Conservation (phyloP, 805 yeast genomes). For the Huiozyma sinensis region DNA sequence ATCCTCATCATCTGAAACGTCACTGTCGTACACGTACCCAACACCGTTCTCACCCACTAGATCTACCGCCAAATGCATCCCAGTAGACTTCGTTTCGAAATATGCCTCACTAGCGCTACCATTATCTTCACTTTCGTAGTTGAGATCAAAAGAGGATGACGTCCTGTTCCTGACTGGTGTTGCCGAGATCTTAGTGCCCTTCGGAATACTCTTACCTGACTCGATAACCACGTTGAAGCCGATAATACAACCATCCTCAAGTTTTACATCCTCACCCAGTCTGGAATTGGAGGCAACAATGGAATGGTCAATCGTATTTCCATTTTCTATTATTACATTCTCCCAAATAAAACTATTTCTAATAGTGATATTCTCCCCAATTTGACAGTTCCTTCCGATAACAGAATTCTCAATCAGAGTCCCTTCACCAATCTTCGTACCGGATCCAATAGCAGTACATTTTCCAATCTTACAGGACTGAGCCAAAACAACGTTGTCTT, state of each 20-base stretch:
- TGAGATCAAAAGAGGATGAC: slow-evolving; percentile 20
- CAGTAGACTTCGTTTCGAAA: slow-evolving; percentile 1
- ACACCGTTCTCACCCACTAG: slow-evolving; percentile 30
- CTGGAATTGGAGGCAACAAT: slow-evolving; percentile 59
- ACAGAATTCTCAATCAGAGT: slow-evolving; percentile 57
- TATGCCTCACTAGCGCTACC: slow-evolving; percentile 10
- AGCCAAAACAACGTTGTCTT: slow-evolving; percentile 76
- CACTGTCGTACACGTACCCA: slow-evolving; percentile 31
- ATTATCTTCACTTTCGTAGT: slow-evolving; percentile 23
- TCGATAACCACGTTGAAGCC: slow-evolving; percentile 68
- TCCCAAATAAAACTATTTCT: slow-evolving; percentile 83
- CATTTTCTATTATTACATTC: slow-evolving; percentile 60
- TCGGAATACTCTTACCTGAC: slow-evolving; percentile 37
- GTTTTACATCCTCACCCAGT: slow-evolving; percentile 39
- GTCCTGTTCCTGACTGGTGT: slow-evolving; percentile 31
- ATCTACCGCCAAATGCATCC: slow-evolving; percentile 11
- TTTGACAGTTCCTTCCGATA: slow-evolving; percentile 76
- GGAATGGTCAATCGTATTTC: slow-evolving; percentile 45
- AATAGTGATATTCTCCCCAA: slow-evolving; percentile 67
- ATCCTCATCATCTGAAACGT: slow-evolving; percentile 26
- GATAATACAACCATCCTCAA: slow-evolving; percentile 66
- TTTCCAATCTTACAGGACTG: slow-evolving; percentile 83
- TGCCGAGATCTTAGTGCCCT: slow-evolving; percentile 43
- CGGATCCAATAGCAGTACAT: slow-evolving; percentile 73
- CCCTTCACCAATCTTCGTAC: slow-evolving; percentile 67